Evolutionary conservation across 2,329 filamentous ascomycete species (phyloP).

Genomic region (Penicillium thymicola): DNA sequence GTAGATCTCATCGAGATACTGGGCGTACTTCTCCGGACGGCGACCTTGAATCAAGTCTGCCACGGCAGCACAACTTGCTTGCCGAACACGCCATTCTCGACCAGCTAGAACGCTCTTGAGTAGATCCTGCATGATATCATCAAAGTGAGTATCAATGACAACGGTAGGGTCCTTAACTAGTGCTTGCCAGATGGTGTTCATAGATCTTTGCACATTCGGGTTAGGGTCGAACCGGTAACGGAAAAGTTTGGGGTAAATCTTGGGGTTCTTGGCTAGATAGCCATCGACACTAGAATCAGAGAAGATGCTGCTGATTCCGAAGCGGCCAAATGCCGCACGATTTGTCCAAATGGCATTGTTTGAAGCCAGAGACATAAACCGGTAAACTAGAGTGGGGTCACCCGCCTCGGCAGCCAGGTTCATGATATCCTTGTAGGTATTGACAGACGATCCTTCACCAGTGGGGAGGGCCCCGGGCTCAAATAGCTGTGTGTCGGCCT

Average conservation of each 20-base stretch:
- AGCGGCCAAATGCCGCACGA: slow-evolving; percentile 91
- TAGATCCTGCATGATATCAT: slow-evolving; percentile 83
- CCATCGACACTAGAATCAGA: slow-evolving; percentile 72
- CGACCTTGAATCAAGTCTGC: slow-evolving; percentile 82
- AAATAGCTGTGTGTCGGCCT: slow-evolving; percentile 87
- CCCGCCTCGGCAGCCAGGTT: slow-evolving; percentile 93
- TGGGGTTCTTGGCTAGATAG: slow-evolving; percentile 76
- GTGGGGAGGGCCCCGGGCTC: slow-evolving; percentile 87
- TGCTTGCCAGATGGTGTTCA: slow-evolving; percentile 97
- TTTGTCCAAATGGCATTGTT: slow-evolving; percentile 97
- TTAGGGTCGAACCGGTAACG: slow-evolving; percentile 95
- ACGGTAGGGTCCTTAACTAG: slow-evolving; percentile 83
- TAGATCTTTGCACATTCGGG: slow-evolving; percentile 83
- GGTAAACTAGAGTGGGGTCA: slow-evolving; percentile 93
- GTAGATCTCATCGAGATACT: slow-evolving; percentile 83
- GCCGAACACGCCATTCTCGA: slow-evolving; percentile 87
- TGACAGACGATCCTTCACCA: slow-evolving; percentile 82
- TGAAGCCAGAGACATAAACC: slow-evolving; percentile 95
- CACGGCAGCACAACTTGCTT: slow-evolving; percentile 88
- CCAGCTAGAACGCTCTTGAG: slow-evolving; percentile 75
- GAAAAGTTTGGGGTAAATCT: slow-evolving; percentile 91
- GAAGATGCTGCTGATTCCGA: slow-evolving; percentile 87
- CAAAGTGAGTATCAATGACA: slow-evolving; percentile 77
- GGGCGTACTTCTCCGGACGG: slow-evolving; percentile 72
- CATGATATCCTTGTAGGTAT: slow-evolving; percentile 97